These are phyloP conservation scores for Cyclocybe cylindracea DNA, from an alignment of 768 basidiomycete genomes.

Conservation along the genomic window DNA sequence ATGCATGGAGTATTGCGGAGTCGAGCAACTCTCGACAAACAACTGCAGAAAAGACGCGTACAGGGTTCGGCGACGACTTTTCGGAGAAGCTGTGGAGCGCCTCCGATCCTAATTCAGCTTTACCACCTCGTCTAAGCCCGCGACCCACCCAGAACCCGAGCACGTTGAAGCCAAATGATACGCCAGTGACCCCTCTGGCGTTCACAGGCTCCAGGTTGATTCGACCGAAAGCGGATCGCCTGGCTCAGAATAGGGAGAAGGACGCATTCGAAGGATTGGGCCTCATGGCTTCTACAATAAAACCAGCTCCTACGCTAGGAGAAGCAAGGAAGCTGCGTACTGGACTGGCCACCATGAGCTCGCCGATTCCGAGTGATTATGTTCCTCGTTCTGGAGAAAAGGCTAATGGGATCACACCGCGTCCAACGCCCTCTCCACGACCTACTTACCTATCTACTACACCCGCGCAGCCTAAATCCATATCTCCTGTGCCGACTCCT, in stretches of 20 bases:
- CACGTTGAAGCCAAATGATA: slow-evolving; percentile 15
- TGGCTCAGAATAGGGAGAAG: slow-evolving; percentile 35
- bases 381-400: slow-evolving; percentile 31
- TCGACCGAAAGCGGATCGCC: slow-evolving; percentile 21
- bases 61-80: slow-evolving; percentile 73
- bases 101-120: slow-evolving; percentile 36
- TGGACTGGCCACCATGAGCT: slow-evolving; percentile 59
- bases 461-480: slow-evolving; percentile 28
- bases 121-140: slow-evolving; percentile 21
- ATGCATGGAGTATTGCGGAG: slow-evolving; percentile 41
- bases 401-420: slow-evolving; percentile 20
- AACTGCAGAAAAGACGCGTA: slow-evolving; percentile 17
- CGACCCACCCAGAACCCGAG: slow-evolving; percentile 15
- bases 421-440: slow-evolving; percentile 38
- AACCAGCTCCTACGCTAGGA: slow-evolving; percentile 66
- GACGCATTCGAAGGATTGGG: slow-evolving; percentile 85
- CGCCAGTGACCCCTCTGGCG: slow-evolving; percentile 25
- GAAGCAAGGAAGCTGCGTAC: slow-evolving; percentile 75
- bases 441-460: slow-evolving; percentile 24
- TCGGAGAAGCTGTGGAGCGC: slow-evolving; percentile 56
- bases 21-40: slow-evolving; percentile 16
- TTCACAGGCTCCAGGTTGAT: slow-evolving; percentile 27
- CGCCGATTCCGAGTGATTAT: slow-evolving; percentile 22
- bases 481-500: slow-evolving; percentile 30
- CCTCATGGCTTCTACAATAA: slow-evolving; percentile 41